These are phyloP conservation scores for Leptosphaerulina australis DNA, from an alignment of 2,329 filamentous ascomycete species.

Conservation along the genomic window DNA sequence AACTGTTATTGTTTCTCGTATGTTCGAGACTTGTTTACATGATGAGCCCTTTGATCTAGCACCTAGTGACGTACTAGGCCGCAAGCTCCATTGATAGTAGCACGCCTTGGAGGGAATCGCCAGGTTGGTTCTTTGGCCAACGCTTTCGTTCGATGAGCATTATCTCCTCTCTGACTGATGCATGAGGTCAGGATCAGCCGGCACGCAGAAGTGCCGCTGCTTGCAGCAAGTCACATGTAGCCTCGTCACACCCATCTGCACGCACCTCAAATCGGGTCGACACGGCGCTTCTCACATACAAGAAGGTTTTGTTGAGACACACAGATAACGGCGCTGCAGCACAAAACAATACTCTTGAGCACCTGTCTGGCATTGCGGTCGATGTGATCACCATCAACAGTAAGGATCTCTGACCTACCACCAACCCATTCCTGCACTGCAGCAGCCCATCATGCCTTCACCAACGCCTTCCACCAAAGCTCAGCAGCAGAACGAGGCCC, in stretches of 20 bases:
- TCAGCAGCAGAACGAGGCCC: conserved; percentile 54
- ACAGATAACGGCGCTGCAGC: conserved; percentile 10
- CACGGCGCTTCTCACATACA: conserved; percentile 13
- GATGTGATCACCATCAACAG: neutral
- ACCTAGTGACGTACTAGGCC: too few species aligned
- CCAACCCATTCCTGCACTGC: neutral
- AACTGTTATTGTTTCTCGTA: too few species aligned
- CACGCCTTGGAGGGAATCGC: too few species aligned
- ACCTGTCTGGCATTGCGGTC: neutral
- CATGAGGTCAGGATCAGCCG: neutral
- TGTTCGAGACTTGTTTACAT: too few species aligned
- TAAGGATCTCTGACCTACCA: neutral
- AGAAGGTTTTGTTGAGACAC: conserved; percentile 16
- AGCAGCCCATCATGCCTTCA: conserved; percentile 33
- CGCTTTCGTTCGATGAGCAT: too few species aligned
- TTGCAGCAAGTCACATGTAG: conserved; percentile 31
- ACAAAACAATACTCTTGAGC: conserved; percentile 1
- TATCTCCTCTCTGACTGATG: neutral
- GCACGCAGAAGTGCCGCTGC: neutral
- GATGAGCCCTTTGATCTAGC: too few species aligned
- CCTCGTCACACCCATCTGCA: conserved; percentile 34
- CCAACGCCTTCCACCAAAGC: conserved; percentile 36
- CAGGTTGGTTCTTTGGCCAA: too few species aligned
- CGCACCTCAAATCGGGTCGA: conserved; percentile 6
- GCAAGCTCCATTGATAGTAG: too few species aligned